Evolutionary conservation across 176 grass and related monocot genomes (phyloP), one percentile per base, ranked within the genome.

Genomic region (Chloris gayana): DNA sequence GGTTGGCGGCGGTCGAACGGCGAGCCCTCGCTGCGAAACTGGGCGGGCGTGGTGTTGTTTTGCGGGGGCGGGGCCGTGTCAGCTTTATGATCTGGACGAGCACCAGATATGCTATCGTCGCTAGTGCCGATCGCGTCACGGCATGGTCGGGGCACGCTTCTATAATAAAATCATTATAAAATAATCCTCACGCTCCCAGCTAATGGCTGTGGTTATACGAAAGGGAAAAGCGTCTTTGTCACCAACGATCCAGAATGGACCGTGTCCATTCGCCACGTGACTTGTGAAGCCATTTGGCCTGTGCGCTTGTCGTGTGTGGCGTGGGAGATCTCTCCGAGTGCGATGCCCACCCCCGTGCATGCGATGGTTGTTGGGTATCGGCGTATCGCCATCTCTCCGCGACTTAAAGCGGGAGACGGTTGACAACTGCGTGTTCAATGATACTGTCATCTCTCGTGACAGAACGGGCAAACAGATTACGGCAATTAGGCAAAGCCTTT

Each of bases 1-100:
- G 50, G 54, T 74, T 38, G 50, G 50, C 58, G 51, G 72, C 22
- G 34, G 57, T 29, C 15, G 74, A 77, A 3, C 56, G 57, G 74
- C 37, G 42, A 61, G 74, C 1, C 58, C 12, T n/a, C 56, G 56
- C 22, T 7, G 56, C 58, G 58, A 61, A 14, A 14, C 11, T 6
- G 11, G 24, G 10, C 14, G 58, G 58, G 58, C 4, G 58, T 14
- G 58, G 3, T 61, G 58, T 10, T 14, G 10, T 14, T 4, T 0
- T 12, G 58, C 25, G 25, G 12, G 58, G 12, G 11, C 58, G 44
- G 1, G 62, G 18, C 29, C 29, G 30, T 15, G 37, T 31, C 5
- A 67, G 45, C 5, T 79, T 79, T 79, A 18, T 79, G 76, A 79
- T 67, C 63, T 79, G 76, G 45, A 67, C 31, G 38, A n/a, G n/a